Evolutionary conservation across 805 yeast genomes (phyloP), one percentile per base, ranked within the genome.

Genomic region (Starmera quercuum): DNA sequence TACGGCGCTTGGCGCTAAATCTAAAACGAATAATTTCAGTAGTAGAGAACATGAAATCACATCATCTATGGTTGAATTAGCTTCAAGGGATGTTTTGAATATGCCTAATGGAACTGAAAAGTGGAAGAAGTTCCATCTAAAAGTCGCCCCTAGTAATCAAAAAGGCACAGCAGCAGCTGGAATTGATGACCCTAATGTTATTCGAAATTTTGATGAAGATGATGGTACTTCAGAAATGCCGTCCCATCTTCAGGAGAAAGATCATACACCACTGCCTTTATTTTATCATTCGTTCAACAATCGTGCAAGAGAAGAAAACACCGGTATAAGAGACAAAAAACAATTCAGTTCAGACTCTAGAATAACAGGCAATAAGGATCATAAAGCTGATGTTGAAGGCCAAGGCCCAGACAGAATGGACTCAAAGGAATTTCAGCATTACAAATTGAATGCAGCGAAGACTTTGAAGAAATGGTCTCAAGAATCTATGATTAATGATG

Each of bases 241-340:
- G 1, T 48, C 63, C n/a, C 34, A 42, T 13, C 33, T 48, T 12
- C 40, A 42, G 20, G 47, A 41, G 21, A 44, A 46, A 20, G 10
- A 41, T 1, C 43, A 36, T 23, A 32, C 36, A 9, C 53, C 53
- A 10, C 30, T 36, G 2, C 40, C 48, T 15, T 37, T 49, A 29
- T 37, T 37, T 8, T 58, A 54, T 35, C 67, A 67, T 40, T 78
- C 95, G 0, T 90, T 88, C 61, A 90, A 88, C 54, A 77, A 84
- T 50, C 68, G 94, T 48, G 94, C 95, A 0, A 95, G 97, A 20
- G 81, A 71, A 36, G 95, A 85, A 20, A 90, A 90, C 51, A 59
- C 64, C 26, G 97, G 97, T 33, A 71, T 90, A 15, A 64, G 95
- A 36, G 96, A 87, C 38, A 75, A 73, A 50, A 90, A 90, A 61